Percentiles rank a stretch among this genome's conserved stretches.
phyloP scores from a whole-genome alignment of 768 basidiomycete genomes.

The Tulasnella sp. region DNA sequence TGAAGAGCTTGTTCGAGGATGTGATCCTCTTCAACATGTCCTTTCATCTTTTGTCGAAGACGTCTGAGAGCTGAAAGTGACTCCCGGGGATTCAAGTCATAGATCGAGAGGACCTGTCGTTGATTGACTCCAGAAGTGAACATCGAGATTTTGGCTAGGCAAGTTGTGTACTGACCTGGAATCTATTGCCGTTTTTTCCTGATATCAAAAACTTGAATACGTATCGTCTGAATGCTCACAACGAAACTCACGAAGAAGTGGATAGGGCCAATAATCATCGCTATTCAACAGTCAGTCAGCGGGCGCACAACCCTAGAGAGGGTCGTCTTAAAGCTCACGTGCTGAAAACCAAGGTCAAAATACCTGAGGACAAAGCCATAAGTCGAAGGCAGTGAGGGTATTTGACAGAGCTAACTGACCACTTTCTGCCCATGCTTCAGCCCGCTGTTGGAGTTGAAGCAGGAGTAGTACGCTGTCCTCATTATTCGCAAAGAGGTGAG shows the following conservation, averaged over 20 bases:
- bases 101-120: constrained; percentile 50
- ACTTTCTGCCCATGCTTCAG: constrained; percentile 74
- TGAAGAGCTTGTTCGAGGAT: constrained; percentile 38
- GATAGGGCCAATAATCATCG: constrained; percentile 77
- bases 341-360: constrained; percentile 66
- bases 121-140: not conserved
- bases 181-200: constrained; percentile 60
- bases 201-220: constrained; percentile 18
- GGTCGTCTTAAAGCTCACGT: constrained; percentile 41
- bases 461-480: constrained; percentile 65
- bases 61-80: constrained; percentile 43
- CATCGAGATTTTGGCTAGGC: not conserved
- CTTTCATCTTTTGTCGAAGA: constrained; percentile 35
- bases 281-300: constrained; percentile 30
- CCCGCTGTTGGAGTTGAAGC: constrained; percentile 75
- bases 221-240: constrained; percentile 1
- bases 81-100: constrained; percentile 50
- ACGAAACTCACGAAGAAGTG: constrained; percentile 42
- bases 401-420: constrained; percentile 31
- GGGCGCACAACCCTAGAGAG: not conserved
- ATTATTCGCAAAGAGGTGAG: constrained; percentile 61
- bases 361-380: constrained; percentile 33
- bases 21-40: constrained; percentile 27
- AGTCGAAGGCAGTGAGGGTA: constrained; percentile 3
- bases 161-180: constrained; percentile 39